phyloP scores from a whole-genome alignment of 129 eudicot species.

The Escallonia herrerae region DNA sequence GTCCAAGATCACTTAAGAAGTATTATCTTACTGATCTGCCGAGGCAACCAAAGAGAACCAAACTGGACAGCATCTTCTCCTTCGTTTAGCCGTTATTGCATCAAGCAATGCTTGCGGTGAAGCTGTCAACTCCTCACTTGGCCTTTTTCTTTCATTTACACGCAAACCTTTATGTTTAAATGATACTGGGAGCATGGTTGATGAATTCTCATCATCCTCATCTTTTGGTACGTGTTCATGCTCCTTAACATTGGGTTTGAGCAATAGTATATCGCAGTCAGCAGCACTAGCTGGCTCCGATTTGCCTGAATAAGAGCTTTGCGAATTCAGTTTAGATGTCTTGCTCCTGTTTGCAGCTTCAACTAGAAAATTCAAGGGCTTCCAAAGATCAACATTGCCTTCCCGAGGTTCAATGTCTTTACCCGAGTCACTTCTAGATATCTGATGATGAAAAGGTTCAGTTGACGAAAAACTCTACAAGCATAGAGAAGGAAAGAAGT shows the following conservation, averaged over 20 bases:
- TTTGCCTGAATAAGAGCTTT: slow-evolving; percentile 38
- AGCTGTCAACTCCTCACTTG: slow-evolving; percentile 31
- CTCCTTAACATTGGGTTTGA: slow-evolving; percentile 27
- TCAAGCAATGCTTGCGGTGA: slow-evolving; percentile 49
- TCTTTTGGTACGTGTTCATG: slow-evolving; percentile 28
- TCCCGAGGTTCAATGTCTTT: slow-evolving; percentile 42
- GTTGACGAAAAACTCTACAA: slow-evolving; percentile 56
- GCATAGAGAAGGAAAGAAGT: not conserved
- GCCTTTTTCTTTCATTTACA: slow-evolving; percentile 34
- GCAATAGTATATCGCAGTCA: too few species aligned
- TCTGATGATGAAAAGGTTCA: slow-evolving; percentile 36
- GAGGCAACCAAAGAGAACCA: slow-evolving; percentile 77
- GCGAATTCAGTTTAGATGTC: slow-evolving; percentile 42
- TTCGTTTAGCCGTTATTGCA: slow-evolving; percentile 28
- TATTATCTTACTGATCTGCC: slow-evolving; percentile 49
- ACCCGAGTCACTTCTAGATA: slow-evolving; percentile 33
- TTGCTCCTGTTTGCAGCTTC: slow-evolving; percentile 80
- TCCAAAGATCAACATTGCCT: slow-evolving; percentile 58
- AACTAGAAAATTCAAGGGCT: slow-evolving; percentile 60
- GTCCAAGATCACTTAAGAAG: not conserved
- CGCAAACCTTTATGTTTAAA: slow-evolving; percentile 44
- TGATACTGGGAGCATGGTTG: slow-evolving; percentile 35
- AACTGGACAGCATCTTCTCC: slow-evolving; percentile 43
- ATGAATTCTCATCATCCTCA: slow-evolving; percentile 32
- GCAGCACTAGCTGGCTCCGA: slow-evolving; percentile 20